phyloP scores from a whole-genome alignment of 1,284 basidiomycete genomes.

The Fereydounia khargensis region DNA sequence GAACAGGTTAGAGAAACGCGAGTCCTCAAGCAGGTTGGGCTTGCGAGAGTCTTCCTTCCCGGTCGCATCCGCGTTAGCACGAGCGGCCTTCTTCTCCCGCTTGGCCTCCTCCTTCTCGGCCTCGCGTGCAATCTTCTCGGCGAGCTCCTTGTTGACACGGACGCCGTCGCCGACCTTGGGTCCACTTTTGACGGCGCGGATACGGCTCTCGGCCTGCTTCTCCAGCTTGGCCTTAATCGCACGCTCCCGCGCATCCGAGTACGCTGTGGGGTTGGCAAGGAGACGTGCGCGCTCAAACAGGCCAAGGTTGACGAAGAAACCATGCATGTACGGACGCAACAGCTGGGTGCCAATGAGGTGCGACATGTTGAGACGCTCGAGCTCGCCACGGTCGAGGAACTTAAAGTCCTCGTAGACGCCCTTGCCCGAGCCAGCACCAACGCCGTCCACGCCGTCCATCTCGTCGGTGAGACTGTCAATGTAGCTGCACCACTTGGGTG shows the following conservation, averaged over 20 bases:
- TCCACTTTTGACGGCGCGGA: constrained; percentile 62
- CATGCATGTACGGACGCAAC: constrained; percentile 99
- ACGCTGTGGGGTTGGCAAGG: constrained; percentile 93
- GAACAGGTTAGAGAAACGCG: constrained; percentile 87
- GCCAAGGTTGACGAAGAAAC: constrained; percentile 93
- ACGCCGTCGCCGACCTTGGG: constrained; percentile 55
- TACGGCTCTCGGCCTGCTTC: constrained; percentile 86
- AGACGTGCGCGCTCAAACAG: constrained; percentile 93
- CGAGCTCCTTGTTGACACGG: constrained; percentile 89
- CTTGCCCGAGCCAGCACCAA: constrained; percentile 50
- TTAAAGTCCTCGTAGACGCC: constrained; percentile 91
- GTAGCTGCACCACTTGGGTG: constrained; percentile 94
- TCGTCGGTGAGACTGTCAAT: constrained; percentile 83
- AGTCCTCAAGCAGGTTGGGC: constrained; percentile 70
- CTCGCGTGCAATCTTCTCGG: constrained; percentile 76
- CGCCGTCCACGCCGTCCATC: constrained; percentile 80
- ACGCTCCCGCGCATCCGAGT: constrained; percentile 87
- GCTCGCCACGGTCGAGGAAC: constrained; percentile 85
- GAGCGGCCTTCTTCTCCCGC: constrained; percentile 47
- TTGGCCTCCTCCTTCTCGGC: constrained; percentile 66
- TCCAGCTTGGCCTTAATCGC: constrained; percentile 84
- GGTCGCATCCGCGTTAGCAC: constrained; percentile 7
- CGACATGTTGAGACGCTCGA: constrained; percentile 71
- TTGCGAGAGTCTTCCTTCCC: constrained; percentile 38
- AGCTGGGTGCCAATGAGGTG: constrained; percentile 90